These are phyloP conservation scores for Vitis vinifera DNA, from an alignment of 164 flowering plant species.

Conservation along the genomic window DNA sequence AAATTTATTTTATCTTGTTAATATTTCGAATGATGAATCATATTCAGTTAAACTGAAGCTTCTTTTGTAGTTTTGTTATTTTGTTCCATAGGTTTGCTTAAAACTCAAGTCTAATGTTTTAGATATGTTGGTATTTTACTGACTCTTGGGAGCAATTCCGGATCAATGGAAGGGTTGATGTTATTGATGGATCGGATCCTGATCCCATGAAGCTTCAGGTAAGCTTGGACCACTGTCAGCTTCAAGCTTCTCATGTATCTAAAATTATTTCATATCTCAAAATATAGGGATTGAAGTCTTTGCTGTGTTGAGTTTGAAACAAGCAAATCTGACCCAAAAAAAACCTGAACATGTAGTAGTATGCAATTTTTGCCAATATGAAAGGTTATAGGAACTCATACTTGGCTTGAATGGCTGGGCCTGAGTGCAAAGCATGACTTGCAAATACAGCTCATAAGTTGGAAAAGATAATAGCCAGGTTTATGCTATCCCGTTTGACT, in stretches of 20 bases:
- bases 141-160: conserved; percentile 98
- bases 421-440: too few species aligned
- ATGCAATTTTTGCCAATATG: too few species aligned
- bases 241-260: not conserved
- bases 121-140: conserved; percentile 97
- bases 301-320: too few species aligned
- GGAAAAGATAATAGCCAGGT: too few species aligned
- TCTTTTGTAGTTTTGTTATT: not conserved
- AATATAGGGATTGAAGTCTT: too few species aligned
- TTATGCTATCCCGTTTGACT: too few species aligned
- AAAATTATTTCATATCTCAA: too few species aligned
- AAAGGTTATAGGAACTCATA: too few species aligned
- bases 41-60: not conserved
- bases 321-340: too few species aligned
- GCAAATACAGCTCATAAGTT: too few species aligned
- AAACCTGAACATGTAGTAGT: too few species aligned
- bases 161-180: conserved; percentile 67
- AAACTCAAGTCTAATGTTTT: conserved; percentile 13
- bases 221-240: not conserved
- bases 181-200: conserved; percentile 60
- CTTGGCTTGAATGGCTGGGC: too few species aligned
- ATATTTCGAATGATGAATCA: not conserved
- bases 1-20: not conserved
- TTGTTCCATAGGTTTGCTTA: not conserved
- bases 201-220: conserved; percentile 76